Percentiles rank a stretch among this genome's conserved stretches.
Conservation (phyloP, 257 asterid genomes). For the Rubia yunnanensis region DNA sequence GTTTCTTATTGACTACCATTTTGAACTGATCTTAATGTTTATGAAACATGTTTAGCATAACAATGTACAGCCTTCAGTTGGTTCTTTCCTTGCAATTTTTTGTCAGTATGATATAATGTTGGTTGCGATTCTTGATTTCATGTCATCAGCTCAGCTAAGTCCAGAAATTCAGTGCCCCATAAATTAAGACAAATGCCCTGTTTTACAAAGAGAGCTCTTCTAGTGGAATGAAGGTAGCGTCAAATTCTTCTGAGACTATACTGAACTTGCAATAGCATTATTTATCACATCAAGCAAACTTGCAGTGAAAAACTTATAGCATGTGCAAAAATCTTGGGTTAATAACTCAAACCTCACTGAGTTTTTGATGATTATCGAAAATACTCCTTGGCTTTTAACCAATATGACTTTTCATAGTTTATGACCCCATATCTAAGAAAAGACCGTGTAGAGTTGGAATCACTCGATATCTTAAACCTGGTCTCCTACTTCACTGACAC, state of each 20-base stretch:
- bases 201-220: background rate
- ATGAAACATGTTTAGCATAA: background rate
- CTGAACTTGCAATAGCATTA: background rate
- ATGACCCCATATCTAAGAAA: background rate
- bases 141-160: background rate
- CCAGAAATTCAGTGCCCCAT: background rate
- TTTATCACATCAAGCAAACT: background rate
- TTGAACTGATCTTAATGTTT: background rate
- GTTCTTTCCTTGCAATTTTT: background rate
- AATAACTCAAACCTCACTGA: no score
- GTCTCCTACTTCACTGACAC: no score
- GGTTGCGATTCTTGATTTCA: background rate
- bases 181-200: background rate
- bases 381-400: background rate
- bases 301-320: background rate
- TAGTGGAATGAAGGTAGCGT: background rate
- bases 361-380: no score
- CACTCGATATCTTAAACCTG: background rate
- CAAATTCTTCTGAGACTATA: background rate
- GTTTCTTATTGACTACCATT: background rate
- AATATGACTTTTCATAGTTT: background rate
- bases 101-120: no score
- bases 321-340: background rate
- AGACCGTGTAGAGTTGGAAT: background rate
- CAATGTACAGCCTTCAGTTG: background rate